phyloP scores from a whole-genome alignment of 2,329 filamentous ascomycete species.

The Samsoniella hepiali region DNA sequence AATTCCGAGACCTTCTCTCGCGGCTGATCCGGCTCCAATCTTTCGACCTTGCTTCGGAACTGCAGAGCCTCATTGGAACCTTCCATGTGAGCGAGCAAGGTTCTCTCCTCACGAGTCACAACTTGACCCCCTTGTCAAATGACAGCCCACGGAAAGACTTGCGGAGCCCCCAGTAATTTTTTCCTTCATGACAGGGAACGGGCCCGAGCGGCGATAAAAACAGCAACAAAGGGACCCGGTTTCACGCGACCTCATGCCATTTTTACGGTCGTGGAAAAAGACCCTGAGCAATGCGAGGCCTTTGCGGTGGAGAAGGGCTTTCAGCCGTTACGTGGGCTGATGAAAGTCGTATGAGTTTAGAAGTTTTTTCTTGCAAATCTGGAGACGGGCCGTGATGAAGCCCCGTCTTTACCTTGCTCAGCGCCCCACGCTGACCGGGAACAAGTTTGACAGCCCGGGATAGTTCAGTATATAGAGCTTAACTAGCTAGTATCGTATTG shows the following conservation, averaged over 20 bases:
- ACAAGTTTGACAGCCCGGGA: not conserved
- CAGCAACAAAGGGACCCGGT: not conserved
- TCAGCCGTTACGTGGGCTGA: conserved; percentile 3
- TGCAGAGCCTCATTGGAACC: not conserved
- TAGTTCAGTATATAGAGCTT: not conserved
- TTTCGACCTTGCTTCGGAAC: not conserved
- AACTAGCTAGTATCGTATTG: not conserved
- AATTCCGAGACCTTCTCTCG: not conserved
- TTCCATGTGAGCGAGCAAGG: not conserved
- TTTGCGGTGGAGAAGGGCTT: not conserved
- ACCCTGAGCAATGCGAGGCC: not conserved
- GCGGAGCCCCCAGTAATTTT: conserved; percentile 1
- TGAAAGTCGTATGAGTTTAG: conserved; percentile 13
- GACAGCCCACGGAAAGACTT: not conserved
- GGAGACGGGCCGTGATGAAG: conserved; percentile 1
- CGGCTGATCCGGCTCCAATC: not conserved
- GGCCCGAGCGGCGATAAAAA: not conserved
- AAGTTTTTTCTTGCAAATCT: conserved; percentile 1
- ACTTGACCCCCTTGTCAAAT: not conserved
- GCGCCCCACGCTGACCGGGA: not conserved
- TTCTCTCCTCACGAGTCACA: not conserved
- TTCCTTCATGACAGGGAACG: not conserved
- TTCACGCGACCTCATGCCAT: conserved; percentile 13
- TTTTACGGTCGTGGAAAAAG: not conserved
- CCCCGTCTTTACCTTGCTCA: not conserved